Evolutionary conservation across 2,329 filamentous ascomycete genomes (phyloP).

Genomic region (Thermothelomyces thermophilus): DNA sequence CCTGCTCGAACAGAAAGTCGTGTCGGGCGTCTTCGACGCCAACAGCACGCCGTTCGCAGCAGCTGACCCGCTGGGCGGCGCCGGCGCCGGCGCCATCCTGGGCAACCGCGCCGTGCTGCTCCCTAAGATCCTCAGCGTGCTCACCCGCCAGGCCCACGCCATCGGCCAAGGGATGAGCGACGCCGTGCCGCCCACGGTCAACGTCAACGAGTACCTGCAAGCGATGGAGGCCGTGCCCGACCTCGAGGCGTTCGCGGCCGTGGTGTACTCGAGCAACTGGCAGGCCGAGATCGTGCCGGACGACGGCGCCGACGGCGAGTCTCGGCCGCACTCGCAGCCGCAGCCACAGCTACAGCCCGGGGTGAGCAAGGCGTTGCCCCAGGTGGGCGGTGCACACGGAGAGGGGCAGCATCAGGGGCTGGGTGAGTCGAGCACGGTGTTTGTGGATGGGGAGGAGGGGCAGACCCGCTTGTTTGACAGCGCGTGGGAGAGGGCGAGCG

Average conservation of each 20-base stretch:
- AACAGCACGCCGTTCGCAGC: slow-evolving; percentile 16
- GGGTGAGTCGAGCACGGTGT: slow-evolving; percentile 46
- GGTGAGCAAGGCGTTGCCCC: too few species aligned
- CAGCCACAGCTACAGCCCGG: slow-evolving; percentile 14
- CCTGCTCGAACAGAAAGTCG: slow-evolving; percentile 76
- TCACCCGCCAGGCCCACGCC: slow-evolving; percentile 82
- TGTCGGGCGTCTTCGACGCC: slow-evolving; percentile 66
- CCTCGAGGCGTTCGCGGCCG: slow-evolving; percentile 75
- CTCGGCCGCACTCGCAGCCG: neutral
- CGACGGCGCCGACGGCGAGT: slow-evolving; percentile 34
- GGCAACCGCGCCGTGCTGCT: slow-evolving; percentile 52
- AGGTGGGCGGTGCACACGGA: too few species aligned
- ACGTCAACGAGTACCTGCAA: slow-evolving; percentile 62
- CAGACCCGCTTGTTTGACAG: slow-evolving; percentile 51
- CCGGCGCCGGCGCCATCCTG: slow-evolving; percentile 21
- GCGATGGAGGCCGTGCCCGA: slow-evolving; percentile 71
- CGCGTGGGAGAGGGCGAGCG: slow-evolving; percentile 60
- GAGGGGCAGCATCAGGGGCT: slow-evolving; percentile 13
- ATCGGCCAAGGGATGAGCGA: slow-evolving; percentile 65
- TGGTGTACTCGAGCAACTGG: slow-evolving; percentile 84
- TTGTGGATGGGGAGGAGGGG: slow-evolving; percentile 37
- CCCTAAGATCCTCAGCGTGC: slow-evolving; percentile 80
- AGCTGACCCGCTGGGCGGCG: slow-evolving; percentile 18
- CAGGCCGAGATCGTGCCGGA: slow-evolving; percentile 53
- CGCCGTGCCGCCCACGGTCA: slow-evolving; percentile 35